Conservation (phyloP, 768 basidiomycete genomes). For the Lentinula lateritia region DNA sequence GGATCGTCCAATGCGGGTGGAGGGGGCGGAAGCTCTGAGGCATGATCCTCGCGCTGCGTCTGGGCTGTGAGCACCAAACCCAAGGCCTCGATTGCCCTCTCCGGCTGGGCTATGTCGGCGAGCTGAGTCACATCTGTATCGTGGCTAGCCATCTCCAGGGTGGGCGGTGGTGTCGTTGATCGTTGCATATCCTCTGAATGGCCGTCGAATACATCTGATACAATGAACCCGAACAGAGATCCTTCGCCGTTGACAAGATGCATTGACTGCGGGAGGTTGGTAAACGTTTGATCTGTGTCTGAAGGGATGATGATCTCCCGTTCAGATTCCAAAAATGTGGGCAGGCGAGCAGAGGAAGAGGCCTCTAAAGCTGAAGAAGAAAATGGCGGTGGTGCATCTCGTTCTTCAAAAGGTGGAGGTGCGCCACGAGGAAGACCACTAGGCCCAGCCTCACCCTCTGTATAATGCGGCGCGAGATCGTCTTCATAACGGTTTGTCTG, state of each 20-base stretch:
- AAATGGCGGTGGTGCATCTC: slow-evolving; percentile 75
- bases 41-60: slow-evolving; percentile 25
- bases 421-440: slow-evolving; percentile 59
- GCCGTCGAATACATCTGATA: slow-evolving; percentile 76
- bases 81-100: slow-evolving; percentile 50
- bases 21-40: slow-evolving; percentile 56
- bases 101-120: slow-evolving; percentile 50
- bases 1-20: slow-evolving; percentile 84
- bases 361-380: slow-evolving; percentile 48
- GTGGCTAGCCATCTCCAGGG: slow-evolving; percentile 66
- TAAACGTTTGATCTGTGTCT: slow-evolving; percentile 30
- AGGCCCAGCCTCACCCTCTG: slow-evolving; percentile 70
- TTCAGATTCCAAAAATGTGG: slow-evolving; percentile 80
- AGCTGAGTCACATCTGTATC: slow-evolving; percentile 69
- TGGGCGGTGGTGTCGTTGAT: slow-evolving; percentile 66
- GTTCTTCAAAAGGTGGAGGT: slow-evolving; percentile 83
- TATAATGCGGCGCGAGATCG: slow-evolving; percentile 60
- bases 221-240: slow-evolving; percentile 64
- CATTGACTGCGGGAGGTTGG: slow-evolving; percentile 24
- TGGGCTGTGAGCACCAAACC: slow-evolving; percentile 53
- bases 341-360: slow-evolving; percentile 55
- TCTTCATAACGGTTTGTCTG: slow-evolving; percentile 71
- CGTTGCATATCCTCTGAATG: slow-evolving; percentile 65
- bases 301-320: slow-evolving; percentile 66
- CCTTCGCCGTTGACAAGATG: slow-evolving; percentile 66